Evolutionary conservation across 1,139 yeast species (phyloP), one percentile per base, ranked within the genome.

Genomic region (Hyphopichia fennica): DNA sequence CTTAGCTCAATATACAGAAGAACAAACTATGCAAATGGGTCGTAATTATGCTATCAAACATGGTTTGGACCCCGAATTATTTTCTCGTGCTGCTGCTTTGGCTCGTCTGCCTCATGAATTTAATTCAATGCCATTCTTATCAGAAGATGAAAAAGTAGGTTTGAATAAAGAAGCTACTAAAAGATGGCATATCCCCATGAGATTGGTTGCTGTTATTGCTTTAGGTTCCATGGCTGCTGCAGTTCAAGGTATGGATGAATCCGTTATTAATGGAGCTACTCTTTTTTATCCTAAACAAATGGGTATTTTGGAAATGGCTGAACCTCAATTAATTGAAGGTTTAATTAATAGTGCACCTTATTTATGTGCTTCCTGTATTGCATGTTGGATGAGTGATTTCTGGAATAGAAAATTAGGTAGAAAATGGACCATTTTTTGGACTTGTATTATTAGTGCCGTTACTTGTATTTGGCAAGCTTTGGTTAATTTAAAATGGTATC

Each of bases 231-330:
- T 84, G 77, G 86, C 88, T 41, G 95, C 93, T 13, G 83, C 87
- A 13, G 87, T 86, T 34, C 90, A 84, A 57, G 93, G 95, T 52
- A 84, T 86, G 84, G 95, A 86, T 59, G 91, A 86, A 59, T 75
- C 89, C 3, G 91, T 84, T 23, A 77, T 83, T 43, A 84, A 84
- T 52, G 95, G 93, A 48, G 93, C 93, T 10, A 76, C 81, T 45
- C 62, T 84, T 35, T 81, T 77, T 56, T 84, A 80, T 62, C 84
- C 86, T n/a, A 50, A 53, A 1, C 59, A 54, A 1, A 68, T 82
- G 58, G 81, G 79, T 2, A 70, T 81, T 42, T 74, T 23, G 14
- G 37, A 65, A 17, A 68, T 57, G 29, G 64, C 71, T 45, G 63
- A 67, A 28, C 68, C 82, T 53, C 75, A 77, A 41, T 82, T 87